Base-by-base conservation (phyloP, 768 basidiomycete genomes). In the Tricholoma flavovirens region DNA sequence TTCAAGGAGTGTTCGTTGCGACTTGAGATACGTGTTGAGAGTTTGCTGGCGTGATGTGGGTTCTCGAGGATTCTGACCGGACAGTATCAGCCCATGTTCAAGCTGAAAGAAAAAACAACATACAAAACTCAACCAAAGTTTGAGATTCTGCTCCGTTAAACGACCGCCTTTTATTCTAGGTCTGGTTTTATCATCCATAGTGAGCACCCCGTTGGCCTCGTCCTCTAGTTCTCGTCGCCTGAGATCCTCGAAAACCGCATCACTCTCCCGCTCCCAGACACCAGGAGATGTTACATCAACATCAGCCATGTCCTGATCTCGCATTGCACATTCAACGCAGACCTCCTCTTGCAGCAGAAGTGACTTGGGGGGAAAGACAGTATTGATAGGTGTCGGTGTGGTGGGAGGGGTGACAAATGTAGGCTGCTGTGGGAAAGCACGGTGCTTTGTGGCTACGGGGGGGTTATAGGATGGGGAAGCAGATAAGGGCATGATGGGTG, bases 241-340 rank as follows among this genome's bases (percentile, higher is more conserved):
- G 21, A 95, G 73, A 38, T 98, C 95, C 36, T 90, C 83, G 55
- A 81, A 96, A 29, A 81, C 74, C 10, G 77, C 83, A 66, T 99
- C 96, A 66, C 92, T 94, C 59, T 87, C 87, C 36, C 97, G 80
- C 0, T 90, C 92, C 97, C 97, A 99, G 7, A 89, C 81, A 1
- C 93, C 92, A 9, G 86, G 83, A 26, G 85, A 83, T 3, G 85
- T 81, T 19, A 97, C 97, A 68, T 90, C 82, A 22, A 99, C 93
- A 68, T 97, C 95, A 8, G 87, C 92, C 89, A 99, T 93, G 68
- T 99, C 97, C 66, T 96, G 84, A 70, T 99, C 97, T 30, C 97
- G 86, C 95, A 98, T 98, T 56, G 97, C 88, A 67, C 97, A 99
- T 70, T 98, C 97, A 33, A 97, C 77, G 63, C 96, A 99, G 29